A percentile compares a stretch with the other conserved stretches of the same genome.
These are phyloP conservation scores for Gentiana straminea DNA, from an alignment of 257 asterid species.

Conservation along the genomic window DNA sequence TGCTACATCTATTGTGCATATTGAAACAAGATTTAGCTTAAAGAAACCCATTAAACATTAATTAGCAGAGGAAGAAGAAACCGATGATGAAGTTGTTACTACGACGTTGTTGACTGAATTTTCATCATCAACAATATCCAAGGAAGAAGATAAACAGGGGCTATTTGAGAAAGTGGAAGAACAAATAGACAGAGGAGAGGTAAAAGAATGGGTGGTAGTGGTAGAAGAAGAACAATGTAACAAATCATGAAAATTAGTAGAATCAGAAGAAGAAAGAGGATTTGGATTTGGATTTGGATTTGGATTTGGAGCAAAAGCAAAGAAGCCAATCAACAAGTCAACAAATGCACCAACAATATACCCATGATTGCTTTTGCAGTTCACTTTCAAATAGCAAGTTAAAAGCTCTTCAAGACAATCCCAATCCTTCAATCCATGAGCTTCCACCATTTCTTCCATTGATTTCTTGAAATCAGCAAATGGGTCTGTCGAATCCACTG, in stretches of 20 bases:
- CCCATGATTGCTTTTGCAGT: constrained; percentile 51
- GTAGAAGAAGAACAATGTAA: constrained; percentile 16
- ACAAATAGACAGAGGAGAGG: constrained; percentile 51
- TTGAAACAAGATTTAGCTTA: no score
- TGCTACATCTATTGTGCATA: no score
- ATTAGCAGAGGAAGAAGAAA: no score
- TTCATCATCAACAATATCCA: constrained; percentile 25
- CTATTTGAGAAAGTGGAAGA: constrained; percentile 33
- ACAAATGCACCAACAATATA: constrained; percentile 68
- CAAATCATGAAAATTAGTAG: constrained; percentile 3
- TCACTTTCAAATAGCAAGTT: constrained; percentile 75
- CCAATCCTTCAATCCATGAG: constrained; percentile 67
- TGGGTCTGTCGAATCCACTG: constrained; percentile 73
- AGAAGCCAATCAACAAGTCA: constrained; percentile 44
- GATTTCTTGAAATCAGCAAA: constrained; percentile 76
- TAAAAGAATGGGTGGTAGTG: constrained; percentile 35
- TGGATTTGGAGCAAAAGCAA: constrained; percentile 6
- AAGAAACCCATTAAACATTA: no score
- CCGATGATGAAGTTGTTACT: neutral
- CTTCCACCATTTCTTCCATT: constrained; percentile 86
- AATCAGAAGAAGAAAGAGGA: neutral
- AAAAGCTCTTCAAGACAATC: constrained; percentile 64
- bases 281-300: no score
- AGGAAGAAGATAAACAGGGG: constrained; percentile 18
- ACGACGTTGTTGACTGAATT: constrained; percentile 15